Evolutionary conservation across 345 rosid genomes (phyloP).

Genomic region (Clarkia xantiana): DNA sequence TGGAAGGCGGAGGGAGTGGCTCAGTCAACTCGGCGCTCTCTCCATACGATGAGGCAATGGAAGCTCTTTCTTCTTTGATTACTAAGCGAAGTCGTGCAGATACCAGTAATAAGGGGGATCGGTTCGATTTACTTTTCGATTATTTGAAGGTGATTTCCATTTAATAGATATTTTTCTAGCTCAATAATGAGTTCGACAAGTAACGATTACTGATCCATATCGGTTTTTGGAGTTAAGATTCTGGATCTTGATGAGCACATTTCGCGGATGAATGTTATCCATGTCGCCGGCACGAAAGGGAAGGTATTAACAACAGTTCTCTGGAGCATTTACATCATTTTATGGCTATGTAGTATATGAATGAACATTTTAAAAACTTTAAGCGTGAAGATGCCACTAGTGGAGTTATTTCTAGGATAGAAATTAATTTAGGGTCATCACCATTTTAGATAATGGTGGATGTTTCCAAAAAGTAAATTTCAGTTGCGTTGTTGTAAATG

Average conservation of each 20-base stretch:
- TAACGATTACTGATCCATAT: neutral
- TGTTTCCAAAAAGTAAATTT: no score
- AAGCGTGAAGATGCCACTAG: no score
- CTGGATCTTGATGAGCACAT: conserved; percentile 69
- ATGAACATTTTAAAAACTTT: no score
- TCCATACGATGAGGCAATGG: conserved; percentile 53
- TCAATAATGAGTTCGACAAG: no score
- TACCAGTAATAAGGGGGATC: conserved; percentile 52
- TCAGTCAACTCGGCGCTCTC: conserved; percentile 9
- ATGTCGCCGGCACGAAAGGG: conserved; percentile 96
- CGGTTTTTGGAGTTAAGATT: conserved; percentile 30
- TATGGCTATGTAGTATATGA: no score
- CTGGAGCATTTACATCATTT: conserved; percentile 1
- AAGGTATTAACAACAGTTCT: conserved; percentile 31
- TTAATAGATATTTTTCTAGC: neutral
- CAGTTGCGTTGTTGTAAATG: no score
- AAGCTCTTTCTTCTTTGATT: conserved; percentile 70
- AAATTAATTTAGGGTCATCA: no score
- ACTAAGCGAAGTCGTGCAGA: conserved; percentile 65
- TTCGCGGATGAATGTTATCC: conserved; percentile 64
- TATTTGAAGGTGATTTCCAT: conserved; percentile 46
- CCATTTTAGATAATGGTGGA: no score
- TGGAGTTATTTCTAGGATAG: no score
- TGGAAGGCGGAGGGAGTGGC: conserved; percentile 18
- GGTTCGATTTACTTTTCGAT: conserved; percentile 58